Conservation (phyloP, 257 asterid genomes). For the Gentiana macrophylla region DNA sequence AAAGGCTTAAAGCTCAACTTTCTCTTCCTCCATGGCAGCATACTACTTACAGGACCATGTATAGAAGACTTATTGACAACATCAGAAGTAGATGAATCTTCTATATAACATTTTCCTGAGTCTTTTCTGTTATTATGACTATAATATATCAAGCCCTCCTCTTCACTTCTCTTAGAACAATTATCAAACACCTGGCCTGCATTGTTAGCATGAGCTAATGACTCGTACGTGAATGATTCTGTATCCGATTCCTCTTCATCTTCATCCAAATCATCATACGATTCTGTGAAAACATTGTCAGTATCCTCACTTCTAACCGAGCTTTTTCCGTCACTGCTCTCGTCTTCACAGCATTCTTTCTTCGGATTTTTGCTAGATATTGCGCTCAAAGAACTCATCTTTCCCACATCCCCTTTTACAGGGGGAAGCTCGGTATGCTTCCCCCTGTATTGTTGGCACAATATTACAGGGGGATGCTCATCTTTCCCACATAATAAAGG, state of each 20-base stretch:
- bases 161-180: constrained; percentile 40
- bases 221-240: constrained; percentile 47
- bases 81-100: constrained; percentile 13
- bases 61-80: constrained; percentile 17
- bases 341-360: constrained; percentile 40
- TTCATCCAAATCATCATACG: constrained; percentile 32
- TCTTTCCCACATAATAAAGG: too few relatives aligned
- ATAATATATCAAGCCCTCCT: constrained; percentile 48
- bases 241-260: constrained; percentile 34
- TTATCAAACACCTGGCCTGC: constrained; percentile 33
- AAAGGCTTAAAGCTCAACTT: constrained; percentile 58
- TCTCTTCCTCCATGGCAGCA: constrained; percentile 79
- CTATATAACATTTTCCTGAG: constrained; percentile 8
- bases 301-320: constrained; percentile 47
- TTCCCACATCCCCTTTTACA: constrained; percentile 30
- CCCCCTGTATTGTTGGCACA: constrained; percentile 14
- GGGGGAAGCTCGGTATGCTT: constrained; percentile 22
- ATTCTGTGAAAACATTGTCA: constrained; percentile 28
- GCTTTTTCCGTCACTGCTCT: constrained; percentile 50
- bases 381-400: constrained; percentile 33
- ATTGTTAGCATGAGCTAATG: constrained; percentile 55
- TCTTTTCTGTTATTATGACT: constrained; percentile 25
- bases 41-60: constrained; percentile 34
- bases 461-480: constrained; percentile 1
- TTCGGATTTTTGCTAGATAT: constrained; percentile 30